Base-by-base conservation (phyloP, 176 grass and related monocot species). In the Oryza glaberrima region DNA sequence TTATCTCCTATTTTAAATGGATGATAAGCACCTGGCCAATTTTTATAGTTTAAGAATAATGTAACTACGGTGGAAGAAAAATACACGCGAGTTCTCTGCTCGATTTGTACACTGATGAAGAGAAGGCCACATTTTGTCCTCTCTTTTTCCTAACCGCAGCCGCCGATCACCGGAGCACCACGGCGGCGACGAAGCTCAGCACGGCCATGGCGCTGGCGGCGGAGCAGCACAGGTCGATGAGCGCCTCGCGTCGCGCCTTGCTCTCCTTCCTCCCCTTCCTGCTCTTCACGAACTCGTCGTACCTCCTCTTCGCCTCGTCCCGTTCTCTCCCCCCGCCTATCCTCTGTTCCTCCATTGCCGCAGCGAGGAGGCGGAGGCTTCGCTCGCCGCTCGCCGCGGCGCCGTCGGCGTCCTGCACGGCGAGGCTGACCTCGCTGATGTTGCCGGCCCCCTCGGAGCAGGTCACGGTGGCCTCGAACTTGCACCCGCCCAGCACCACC, bases 211-310 rank as follows among this genome's bases (percentile, higher is more conserved):
- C 87, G 85, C 90, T 91, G 54, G 90, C 82, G 3, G 87, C 87
- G 66, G 87, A 87, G 87, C 93, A 94, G 75, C 87, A 82, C 0
- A 94, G 81, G 74, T 94, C 90, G 1, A 90, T 25, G 78, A 86
- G 54, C 13, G 85, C 77, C 82, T 94, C 93, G 7, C 85, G 69
- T 9, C 85, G 77, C 75, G 79, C 82, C 78, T 85, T 82, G 78
- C 81, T 83, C 70, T 92, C 79, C 70, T 88, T 92, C 78, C 87
- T 48, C 46, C 65, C 83, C 71, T 72, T 82, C 75, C 85, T 92
- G 6, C 85, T 32, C 23, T 12, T 75, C 0, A 87, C 30, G 78
- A 92, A 92, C 25, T 88, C 90, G 0, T 83, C 60, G 82, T 91
- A 92, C 56, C 78, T 80, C 17, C 75, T 66, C 78, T 56, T 77